Base-by-base conservation (phyloP, 305 asterid genomes). In the Caryopteris hybrid region DNA sequence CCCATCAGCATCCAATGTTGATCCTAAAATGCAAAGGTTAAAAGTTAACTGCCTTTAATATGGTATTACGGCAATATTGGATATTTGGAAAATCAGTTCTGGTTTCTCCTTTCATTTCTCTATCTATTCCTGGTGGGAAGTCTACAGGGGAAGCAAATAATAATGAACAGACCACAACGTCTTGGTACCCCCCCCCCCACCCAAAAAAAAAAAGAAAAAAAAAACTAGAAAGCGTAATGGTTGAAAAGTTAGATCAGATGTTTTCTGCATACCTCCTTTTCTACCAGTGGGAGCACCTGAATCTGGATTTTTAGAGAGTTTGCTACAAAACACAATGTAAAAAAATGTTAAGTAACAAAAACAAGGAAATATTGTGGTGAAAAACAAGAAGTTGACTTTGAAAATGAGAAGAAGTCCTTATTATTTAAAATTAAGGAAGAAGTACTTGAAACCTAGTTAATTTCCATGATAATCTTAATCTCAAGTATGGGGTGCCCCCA, bases 1-100 rank as follows among this genome's bases (percentile, higher is more conserved):
- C 79, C 68, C 83, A 70, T 86, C 88, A 73, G 78, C 57, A 70
- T 90, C 94, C 58, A 81, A 6, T 42, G 78, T 75, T 50, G 78
- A 64, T 72, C 92, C 96, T 92, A 79, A 21, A 74, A 76, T 18
- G 63, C 65, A 70, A 68, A 71, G 47, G 38, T 68, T 25, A 54
- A 25, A 54, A 62, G 52, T 60, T 58, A 64, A 59, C 61, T 58
- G 45, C 20, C 48, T 46, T 27, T 63, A 54, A 52, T 14, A 8
- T 36, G 47, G 27, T 12, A 57, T 12, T 17, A 41, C 12, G 42
- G 17, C 64, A 18, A 5, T 68, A 27, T 46, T 42, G 31, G 54
- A 66, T 64, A 42, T 13, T 25, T 29, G 50, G 39, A 71, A 22
- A 33, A 61, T 45, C 48, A 57, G 39, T 36, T 67, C 33, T 54